These are phyloP conservation scores for Calvatia gigantea DNA, from an alignment of 768 basidiomycete genomes.

Conservation along the genomic window DNA sequence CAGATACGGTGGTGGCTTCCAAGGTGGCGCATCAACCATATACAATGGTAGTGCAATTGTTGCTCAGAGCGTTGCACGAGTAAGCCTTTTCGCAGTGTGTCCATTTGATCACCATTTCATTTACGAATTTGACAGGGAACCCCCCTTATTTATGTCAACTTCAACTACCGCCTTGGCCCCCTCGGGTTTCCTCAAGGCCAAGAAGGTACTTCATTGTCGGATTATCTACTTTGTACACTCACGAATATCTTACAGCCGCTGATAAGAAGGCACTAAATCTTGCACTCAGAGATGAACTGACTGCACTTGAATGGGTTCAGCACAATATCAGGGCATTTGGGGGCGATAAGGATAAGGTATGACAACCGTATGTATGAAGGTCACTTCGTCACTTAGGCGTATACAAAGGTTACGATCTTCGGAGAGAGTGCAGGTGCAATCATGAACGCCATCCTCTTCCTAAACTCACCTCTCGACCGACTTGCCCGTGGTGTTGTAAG, in stretches of 20 bases:
- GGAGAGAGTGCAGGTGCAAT: conserved; percentile 59
- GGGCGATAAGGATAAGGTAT: conserved; percentile 39
- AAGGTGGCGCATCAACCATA: conserved; percentile 21
- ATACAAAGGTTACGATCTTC: conserved; percentile 41
- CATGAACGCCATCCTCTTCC: conserved; percentile 34
- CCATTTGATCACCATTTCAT: too few relatives aligned
- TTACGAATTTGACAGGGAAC: conserved; percentile 36
- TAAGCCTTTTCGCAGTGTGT: conserved; percentile 17
- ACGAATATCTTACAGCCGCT: conserved; percentile 22
- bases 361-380: background rate
- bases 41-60: conserved; percentile 33
- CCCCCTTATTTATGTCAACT: conserved; percentile 40
- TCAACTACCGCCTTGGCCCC: conserved; percentile 40
- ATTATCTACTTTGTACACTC: background rate
- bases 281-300: conserved; percentile 41
- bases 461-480: conserved; percentile 28
- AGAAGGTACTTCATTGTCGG: conserved; percentile 22
- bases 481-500: conserved; percentile 31
- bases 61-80: conserved; percentile 32
- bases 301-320: conserved; percentile 54
- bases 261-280: conserved; percentile 38
- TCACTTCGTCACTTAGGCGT: background rate
- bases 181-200: conserved; percentile 42
- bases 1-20: conserved; percentile 34
- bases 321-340: conserved; percentile 57